Conservation (phyloP, 164 flowering plant species). For the Magnolia sinica region DNA sequence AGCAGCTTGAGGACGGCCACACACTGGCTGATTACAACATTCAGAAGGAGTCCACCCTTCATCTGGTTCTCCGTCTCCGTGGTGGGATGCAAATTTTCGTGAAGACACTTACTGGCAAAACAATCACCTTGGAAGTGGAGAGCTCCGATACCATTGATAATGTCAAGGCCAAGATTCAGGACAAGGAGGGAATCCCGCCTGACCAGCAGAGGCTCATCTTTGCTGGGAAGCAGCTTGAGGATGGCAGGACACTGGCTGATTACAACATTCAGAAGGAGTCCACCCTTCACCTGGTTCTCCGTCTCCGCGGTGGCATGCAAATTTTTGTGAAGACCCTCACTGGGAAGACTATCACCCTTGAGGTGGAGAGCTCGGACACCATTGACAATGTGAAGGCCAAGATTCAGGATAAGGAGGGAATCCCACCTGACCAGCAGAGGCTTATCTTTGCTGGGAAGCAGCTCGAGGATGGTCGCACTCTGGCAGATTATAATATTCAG, state of each 20-base stretch:
- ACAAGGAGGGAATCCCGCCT: slow-evolving; percentile 3
- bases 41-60: slow-evolving; percentile 7
- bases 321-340: slow-evolving; percentile 8
- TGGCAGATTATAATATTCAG: slow-evolving; percentile 9
- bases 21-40: slow-evolving; percentile 5
- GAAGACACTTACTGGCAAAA: slow-evolving; percentile 1
- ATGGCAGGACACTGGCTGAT: slow-evolving; percentile 1
- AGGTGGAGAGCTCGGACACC: slow-evolving; percentile 4
- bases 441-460: slow-evolving; percentile 8
- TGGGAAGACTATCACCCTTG: slow-evolving; percentile 6
- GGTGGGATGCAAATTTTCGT: slow-evolving; percentile 2
- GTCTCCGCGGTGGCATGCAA: slow-evolving; percentile 7
- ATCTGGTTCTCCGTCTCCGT: slow-evolving; percentile 4
- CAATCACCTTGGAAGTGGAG: slow-evolving; percentile 3
- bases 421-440: slow-evolving; percentile 5
- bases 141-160: slow-evolving; percentile 1
- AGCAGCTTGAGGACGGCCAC: slow-evolving; percentile 5
- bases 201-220: slow-evolving; percentile 5
- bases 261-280: slow-evolving; percentile 4
- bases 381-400: slow-evolving; percentile 1
- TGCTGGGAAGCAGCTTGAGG: slow-evolving; percentile 3
- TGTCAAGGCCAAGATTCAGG: slow-evolving; percentile 1
- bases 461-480: slow-evolving; percentile 8
- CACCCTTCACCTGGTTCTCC: neutral
- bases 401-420: slow-evolving; percentile 4